These are phyloP conservation scores for Metschnikowia rubicola DNA, from an alignment of 805 yeast species.

Conservation along the genomic window DNA sequence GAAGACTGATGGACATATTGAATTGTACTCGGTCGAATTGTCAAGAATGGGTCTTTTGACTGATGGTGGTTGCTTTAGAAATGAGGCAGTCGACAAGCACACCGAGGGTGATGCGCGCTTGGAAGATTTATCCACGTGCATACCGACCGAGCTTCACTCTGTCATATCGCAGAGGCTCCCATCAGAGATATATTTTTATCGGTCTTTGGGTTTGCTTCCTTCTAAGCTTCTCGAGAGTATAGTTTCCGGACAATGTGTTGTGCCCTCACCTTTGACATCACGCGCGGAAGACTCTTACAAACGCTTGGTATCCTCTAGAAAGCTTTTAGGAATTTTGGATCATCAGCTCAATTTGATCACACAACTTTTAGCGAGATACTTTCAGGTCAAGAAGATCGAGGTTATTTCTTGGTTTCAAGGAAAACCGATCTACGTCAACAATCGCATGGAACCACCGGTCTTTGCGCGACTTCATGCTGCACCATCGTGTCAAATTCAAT, in stretches of 20 bases:
- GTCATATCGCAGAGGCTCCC: conserved; percentile 83
- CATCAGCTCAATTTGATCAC: conserved; percentile 65
- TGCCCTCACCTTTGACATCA: conserved; percentile 66
- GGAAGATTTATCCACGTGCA: conserved; percentile 10
- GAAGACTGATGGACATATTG: conserved; percentile 64
- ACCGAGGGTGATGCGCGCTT: no score
- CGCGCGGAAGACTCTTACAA: conserved; percentile 57
- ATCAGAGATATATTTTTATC: conserved; percentile 78
- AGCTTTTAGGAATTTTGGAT: conserved; percentile 51
- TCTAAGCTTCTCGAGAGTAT: conserved; percentile 64
- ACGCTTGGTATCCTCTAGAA: conserved; percentile 44
- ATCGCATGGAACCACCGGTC: conserved; percentile 45
- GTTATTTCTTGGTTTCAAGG: conserved; percentile 55
- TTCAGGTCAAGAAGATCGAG: conserved; percentile 66
- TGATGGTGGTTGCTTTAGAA: not conserved
- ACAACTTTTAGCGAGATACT: conserved; percentile 75
- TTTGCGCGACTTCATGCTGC: not conserved
- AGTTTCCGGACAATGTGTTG: conserved; percentile 57
- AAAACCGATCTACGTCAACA: conserved; percentile 41
- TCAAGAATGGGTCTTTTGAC: conserved; percentile 28
- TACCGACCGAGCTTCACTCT: conserved; percentile 80
- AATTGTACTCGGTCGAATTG: conserved; percentile 47
- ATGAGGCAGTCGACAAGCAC: not conserved
- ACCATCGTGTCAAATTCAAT: not conserved
- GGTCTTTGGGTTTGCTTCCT: conserved; percentile 70